phyloP scores from a whole-genome alignment of 306 rosid species.

The Oemleria cerasiformis region DNA sequence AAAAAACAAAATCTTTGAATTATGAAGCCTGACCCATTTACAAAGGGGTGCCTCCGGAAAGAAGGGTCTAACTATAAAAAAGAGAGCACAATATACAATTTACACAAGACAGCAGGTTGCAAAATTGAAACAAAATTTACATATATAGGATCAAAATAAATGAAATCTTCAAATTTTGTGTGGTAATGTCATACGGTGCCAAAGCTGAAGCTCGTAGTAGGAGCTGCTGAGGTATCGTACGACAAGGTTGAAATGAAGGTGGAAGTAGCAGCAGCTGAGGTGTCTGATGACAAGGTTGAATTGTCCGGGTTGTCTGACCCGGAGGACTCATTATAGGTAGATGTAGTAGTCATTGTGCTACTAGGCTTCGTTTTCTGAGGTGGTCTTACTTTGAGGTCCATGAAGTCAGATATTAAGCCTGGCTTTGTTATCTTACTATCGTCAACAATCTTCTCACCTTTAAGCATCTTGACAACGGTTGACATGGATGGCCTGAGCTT shows the following conservation, averaged over 20 bases:
- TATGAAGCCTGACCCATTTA: constrained; percentile 26
- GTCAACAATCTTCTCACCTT: constrained; percentile 44
- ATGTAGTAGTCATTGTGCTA: constrained; percentile 7
- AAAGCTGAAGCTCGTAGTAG: constrained; percentile 34
- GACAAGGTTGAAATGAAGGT: constrained; percentile 41
- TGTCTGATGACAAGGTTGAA: constrained; percentile 36
- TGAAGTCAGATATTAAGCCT: constrained; percentile 77
- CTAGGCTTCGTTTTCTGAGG: constrained; percentile 26
- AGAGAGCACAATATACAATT: constrained; percentile 3
- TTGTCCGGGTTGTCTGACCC: constrained; percentile 42
- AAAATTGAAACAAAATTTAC: not conserved
- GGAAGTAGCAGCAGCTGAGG: constrained; percentile 41
- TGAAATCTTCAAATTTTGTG: constrained; percentile 1
- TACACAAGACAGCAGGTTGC: constrained; percentile 29
- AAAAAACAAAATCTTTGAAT: not conserved
- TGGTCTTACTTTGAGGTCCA: constrained; percentile 65
- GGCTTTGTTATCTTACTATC: constrained; percentile 64
- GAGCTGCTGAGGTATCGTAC: constrained; percentile 36
- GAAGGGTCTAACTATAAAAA: constrained; percentile 4
- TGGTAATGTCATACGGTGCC: not conserved
- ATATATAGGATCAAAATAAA: constrained; percentile 18
- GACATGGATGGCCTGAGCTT: constrained; percentile 90
- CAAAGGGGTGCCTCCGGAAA: constrained; percentile 20
- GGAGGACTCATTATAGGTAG: constrained; percentile 37
- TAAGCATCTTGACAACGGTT: constrained; percentile 83